Conservation (phyloP, 345 rosid genomes). For the Fremontodendron californicum region DNA sequence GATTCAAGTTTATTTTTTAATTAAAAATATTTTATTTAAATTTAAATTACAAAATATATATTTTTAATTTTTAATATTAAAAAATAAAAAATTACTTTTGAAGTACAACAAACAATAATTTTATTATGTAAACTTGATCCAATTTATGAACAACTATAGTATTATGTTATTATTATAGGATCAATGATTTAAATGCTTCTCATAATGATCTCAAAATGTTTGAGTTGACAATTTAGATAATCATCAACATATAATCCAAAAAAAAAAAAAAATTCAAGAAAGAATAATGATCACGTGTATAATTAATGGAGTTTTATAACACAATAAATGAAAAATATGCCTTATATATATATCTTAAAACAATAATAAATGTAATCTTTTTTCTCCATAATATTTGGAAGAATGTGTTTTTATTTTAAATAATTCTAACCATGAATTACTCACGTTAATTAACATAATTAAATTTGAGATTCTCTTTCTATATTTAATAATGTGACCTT, state of each 20-base stretch:
- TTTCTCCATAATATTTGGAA: background rate
- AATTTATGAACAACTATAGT: background rate
- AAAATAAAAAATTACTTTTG: too few relatives aligned
- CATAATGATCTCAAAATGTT: background rate
- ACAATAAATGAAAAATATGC: background rate
- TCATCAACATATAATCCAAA: background rate
- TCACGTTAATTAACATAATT: background rate
- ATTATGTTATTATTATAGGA: background rate
- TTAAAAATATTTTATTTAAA: too few relatives aligned
- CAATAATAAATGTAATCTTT: background rate
- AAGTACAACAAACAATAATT: too few relatives aligned
- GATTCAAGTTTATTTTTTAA: too few relatives aligned
- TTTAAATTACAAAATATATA: too few relatives aligned
- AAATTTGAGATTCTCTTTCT: background rate
- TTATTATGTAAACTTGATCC: too few relatives aligned
- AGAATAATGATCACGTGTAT: background rate
- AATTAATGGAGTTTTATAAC: background rate
- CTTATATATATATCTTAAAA: background rate
- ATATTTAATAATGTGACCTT: background rate
- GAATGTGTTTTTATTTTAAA: background rate
- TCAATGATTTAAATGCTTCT: constrained; percentile 17
- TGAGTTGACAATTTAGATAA: background rate
- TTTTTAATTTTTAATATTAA: too few relatives aligned
- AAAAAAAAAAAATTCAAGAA: background rate
- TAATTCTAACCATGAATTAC: background rate